Conservation (phyloP, 192 early-diverging fungal species). For the Coemansia sp. region DNA sequence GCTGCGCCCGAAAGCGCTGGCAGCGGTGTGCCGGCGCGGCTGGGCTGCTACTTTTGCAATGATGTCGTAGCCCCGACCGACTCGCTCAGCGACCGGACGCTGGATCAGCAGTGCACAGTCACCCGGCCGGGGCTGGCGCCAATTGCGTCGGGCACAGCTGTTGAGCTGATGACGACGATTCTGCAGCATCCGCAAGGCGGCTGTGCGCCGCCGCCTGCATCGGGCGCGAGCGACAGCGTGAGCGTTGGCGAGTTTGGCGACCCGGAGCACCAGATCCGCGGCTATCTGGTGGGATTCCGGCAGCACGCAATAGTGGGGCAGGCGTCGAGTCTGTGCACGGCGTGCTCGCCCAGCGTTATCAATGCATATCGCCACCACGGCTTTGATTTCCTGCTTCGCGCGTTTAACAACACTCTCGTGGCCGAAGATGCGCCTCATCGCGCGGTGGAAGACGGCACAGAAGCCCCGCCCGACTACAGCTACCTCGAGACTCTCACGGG, state of each 20-base stretch:
- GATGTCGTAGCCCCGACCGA: slow-evolving; percentile 97
- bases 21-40: slow-evolving; percentile 3
- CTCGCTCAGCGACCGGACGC: slow-evolving; percentile 86
- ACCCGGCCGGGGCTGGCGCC: slow-evolving; percentile 94
- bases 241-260: slow-evolving; percentile 62
- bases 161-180: slow-evolving; percentile 87
- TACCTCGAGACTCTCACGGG: slow-evolving; percentile 88
- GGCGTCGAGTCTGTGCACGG: slow-evolving; percentile 87
- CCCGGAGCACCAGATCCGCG: slow-evolving; percentile 93
- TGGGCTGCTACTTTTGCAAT: slow-evolving; percentile 99
- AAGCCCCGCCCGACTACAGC: slow-evolving; percentile 52
- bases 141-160: slow-evolving; percentile 80
- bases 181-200: slow-evolving; percentile 68
- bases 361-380: slow-evolving; percentile 65
- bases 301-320: slow-evolving; percentile 81
- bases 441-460: slow-evolving; percentile 7
- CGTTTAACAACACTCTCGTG: slow-evolving; percentile 57
- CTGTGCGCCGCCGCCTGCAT: slow-evolving; percentile 32
- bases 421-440: slow-evolving; percentile 28
- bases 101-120: slow-evolving; percentile 99
- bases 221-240: slow-evolving; percentile 1
- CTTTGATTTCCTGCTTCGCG: slow-evolving; percentile 72
- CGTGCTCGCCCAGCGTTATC: slow-evolving; percentile 71
- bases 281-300: slow-evolving; percentile 82
- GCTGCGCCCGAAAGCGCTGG: slow-evolving; percentile 35